Evolutionary conservation across 495 filamentous ascomycete genomes (phyloP).

Genomic region (Cercophora newfieldiana): DNA sequence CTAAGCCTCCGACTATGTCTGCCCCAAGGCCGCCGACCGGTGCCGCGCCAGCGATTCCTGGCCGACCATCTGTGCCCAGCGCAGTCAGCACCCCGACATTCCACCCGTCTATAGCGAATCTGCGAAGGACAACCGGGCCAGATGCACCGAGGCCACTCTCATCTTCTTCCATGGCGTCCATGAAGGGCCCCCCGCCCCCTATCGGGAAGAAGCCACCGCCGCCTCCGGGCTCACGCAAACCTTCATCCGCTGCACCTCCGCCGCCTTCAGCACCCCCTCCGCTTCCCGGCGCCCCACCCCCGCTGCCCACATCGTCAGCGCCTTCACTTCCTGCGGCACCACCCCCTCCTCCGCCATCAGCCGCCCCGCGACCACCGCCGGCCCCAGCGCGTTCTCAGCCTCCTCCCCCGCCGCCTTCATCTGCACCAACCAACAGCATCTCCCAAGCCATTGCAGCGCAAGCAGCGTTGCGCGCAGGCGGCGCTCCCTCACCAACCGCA

Average conservation of each 20-base stretch:
- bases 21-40: constrained; percentile 64
- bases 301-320: constrained; percentile 55
- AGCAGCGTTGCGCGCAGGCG: constrained; percentile 50
- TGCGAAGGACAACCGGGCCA: constrained; percentile 58
- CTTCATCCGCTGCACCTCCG: constrained; percentile 51
- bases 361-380: constrained; percentile 53
- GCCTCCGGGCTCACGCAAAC: constrained; percentile 68
- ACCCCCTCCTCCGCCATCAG: constrained; percentile 49
- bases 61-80: constrained; percentile 40
- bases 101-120: constrained; percentile 59
- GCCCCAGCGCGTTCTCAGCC: constrained; percentile 54
- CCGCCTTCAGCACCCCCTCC: constrained; percentile 40
- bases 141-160: constrained; percentile 55
- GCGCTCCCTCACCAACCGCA: constrained; percentile 40
- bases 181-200: constrained; percentile 56
- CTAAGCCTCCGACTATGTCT: constrained; percentile 58
- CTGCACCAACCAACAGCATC: constrained; percentile 29
- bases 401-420: constrained; percentile 50
- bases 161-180: constrained; percentile 48
- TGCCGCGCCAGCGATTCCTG: constrained; percentile 61
- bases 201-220: constrained; percentile 70
- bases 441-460: constrained; percentile 50
- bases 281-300: constrained; percentile 50
- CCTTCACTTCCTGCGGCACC: constrained; percentile 52
- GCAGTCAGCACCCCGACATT: constrained; percentile 44